phyloP scores from a whole-genome alignment of 257 asterid species.

The Solanum chiquidenum region DNA sequence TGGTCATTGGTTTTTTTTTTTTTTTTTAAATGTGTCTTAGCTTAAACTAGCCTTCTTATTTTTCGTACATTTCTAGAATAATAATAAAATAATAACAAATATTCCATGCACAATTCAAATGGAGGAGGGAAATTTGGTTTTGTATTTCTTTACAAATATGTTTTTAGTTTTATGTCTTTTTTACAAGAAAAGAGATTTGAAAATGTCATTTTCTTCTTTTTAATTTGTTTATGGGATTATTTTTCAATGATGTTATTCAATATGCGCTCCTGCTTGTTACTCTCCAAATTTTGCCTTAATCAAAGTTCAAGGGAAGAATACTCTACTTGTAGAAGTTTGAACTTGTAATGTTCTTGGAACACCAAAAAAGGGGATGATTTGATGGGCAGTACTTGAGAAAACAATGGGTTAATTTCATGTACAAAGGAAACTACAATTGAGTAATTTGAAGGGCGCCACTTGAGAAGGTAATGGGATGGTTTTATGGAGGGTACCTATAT shows the following conservation, averaged over 20 bases:
- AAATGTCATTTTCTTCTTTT: too few species aligned
- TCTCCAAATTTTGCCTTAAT: too few species aligned
- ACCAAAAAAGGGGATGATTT: not conserved
- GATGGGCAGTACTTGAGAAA: not conserved
- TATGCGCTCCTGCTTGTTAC: too few species aligned
- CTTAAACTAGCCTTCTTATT: not conserved
- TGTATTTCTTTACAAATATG: not conserved
- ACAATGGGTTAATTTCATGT: not conserved
- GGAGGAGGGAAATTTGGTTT: not conserved
- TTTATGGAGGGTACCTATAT: not conserved
- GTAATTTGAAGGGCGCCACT: too few species aligned
- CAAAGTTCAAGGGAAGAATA: not conserved
- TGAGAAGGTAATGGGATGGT: too few species aligned
- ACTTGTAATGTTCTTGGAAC: not conserved
- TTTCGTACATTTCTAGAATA: too few species aligned
- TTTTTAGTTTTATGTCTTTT: too few species aligned
- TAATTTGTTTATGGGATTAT: too few species aligned
- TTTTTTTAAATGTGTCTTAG: too few species aligned
- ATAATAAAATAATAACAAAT: too few species aligned
- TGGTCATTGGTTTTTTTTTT: not conserved
- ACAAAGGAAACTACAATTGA: too few species aligned
- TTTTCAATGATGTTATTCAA: too few species aligned
- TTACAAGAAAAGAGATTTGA: not conserved
- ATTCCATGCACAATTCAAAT: not conserved
- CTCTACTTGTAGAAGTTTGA: not conserved